Evolutionary conservation across 192 early-diverging fungal species (phyloP).

Genomic region (Rhizoclosmatium sp.): DNA sequence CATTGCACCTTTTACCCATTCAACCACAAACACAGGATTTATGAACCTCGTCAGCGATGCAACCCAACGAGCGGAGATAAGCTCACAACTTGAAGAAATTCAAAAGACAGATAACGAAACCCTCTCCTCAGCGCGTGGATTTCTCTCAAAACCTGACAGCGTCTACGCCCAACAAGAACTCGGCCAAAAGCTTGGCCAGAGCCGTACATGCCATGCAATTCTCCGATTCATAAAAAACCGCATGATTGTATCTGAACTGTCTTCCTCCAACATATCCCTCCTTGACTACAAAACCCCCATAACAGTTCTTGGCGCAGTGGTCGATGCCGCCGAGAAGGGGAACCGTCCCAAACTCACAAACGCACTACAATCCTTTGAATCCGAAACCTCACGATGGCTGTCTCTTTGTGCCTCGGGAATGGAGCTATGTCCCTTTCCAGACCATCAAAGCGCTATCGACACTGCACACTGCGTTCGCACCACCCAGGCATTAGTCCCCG

Average conservation of each 20-base stretch:
- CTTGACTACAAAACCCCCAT: constrained; percentile 6
- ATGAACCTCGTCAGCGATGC: constrained; percentile 32
- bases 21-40: neutral
- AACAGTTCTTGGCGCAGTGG: constrained; percentile 27
- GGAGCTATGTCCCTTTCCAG: constrained; percentile 20
- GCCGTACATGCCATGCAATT: constrained; percentile 26
- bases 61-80: constrained; percentile 16
- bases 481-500: constrained; percentile 20
- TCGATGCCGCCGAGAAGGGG: constrained; percentile 32
- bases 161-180: constrained; percentile 27
- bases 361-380: constrained; percentile 29
- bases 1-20: neutral
- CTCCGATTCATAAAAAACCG: constrained; percentile 42
- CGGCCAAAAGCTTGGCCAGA: constrained; percentile 9
- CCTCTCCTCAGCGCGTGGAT: neutral
- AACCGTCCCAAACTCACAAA: constrained; percentile 29
- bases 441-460: constrained; percentile 37
- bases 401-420: constrained; percentile 28
- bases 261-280: constrained; percentile 22
- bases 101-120: constrained; percentile 24
- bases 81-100: constrained; percentile 28
- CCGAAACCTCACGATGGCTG: constrained; percentile 28
- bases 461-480: constrained; percentile 21
- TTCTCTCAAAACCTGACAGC: constrained; percentile 8
- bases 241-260: constrained; percentile 39